Evolutionary conservation across 441 rosid genomes (phyloP).

Genomic region (Croton laevigatus): DNA sequence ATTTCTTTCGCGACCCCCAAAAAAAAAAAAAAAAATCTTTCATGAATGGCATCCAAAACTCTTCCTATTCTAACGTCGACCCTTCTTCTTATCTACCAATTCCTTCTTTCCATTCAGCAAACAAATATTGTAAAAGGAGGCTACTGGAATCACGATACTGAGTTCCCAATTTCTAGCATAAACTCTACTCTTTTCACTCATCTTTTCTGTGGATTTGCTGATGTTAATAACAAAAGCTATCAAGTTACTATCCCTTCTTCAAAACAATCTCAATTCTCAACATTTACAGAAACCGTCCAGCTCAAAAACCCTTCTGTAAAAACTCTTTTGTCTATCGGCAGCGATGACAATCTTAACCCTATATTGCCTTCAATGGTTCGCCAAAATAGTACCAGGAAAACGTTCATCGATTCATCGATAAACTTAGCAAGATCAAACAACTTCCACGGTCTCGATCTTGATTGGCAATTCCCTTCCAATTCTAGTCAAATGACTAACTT

Average conservation of each 20-base stretch:
- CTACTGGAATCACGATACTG: conserved; percentile 40
- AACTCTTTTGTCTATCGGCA: conserved; percentile 49
- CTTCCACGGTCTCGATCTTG: conserved; percentile 45
- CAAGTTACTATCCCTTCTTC: conserved; percentile 30
- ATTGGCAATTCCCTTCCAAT: conserved; percentile 39
- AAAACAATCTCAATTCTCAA: conserved; percentile 25
- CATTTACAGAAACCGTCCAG: conserved; percentile 34
- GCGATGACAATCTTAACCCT: conserved; percentile 5
- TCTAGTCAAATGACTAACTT: conserved; percentile 28
- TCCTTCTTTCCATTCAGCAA: conserved; percentile 21
- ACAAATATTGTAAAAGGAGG: conserved; percentile 36
- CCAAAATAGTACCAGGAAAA: conserved; percentile 20
- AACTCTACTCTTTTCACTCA: conserved; percentile 47
- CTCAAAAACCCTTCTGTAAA: conserved; percentile 31
- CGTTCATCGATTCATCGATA: conserved; percentile 42
- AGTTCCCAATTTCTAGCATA: conserved; percentile 28
- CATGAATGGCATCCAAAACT: conserved; percentile 24
- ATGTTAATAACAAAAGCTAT: conserved; percentile 26
- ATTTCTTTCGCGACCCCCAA: no score
- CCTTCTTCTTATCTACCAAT: conserved; percentile 16
- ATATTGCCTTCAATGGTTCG: conserved; percentile 39
- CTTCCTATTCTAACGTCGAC: background rate
- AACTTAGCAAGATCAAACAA: conserved; percentile 29
- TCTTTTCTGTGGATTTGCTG: conserved; percentile 41
- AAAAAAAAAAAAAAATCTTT: no score